Evolutionary conservation across 768 basidiomycete genomes (phyloP), one percentile per base, ranked within the genome.

Genomic region (Flagelloscypha sp.): DNA sequence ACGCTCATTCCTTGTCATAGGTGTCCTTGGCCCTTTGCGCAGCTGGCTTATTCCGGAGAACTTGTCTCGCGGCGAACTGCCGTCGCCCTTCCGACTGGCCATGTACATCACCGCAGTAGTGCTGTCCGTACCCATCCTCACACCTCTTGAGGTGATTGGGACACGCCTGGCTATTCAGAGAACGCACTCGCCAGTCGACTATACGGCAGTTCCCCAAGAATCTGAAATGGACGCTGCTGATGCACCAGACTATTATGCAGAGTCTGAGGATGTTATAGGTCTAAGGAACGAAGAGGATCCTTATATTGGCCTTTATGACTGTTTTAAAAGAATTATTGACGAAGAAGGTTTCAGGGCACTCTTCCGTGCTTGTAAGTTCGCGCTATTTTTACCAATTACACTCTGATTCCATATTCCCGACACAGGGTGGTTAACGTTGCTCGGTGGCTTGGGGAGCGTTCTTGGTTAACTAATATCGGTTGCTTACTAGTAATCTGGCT

Each of bases 191-290:
- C 76, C 79, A 11, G 61, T 76, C 5, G 83, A 81, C 37, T 84
- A 74, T 49, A 82, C 84, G 43, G 78, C 83, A 1, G 74, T 84
- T 20, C 61, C 75, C 3, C 82, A 85, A 49, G 84, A 88, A 46
- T 74, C 74, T 12, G 79, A 79, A 25, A 75, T 73, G 5, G 78
- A 82, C 46, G 62, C 60, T 3, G 72, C 84, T 38, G 71, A 74
- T 30, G 58, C 61, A 1, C 56, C 61, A 5, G 82, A 84, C 44
- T 89, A 76, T 46, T 65, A 74, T 17, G 82, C 79, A 11, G 56
- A 63, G 5, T 77, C 82, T 18, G 86, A 90, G 48, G 87, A 90
- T 45, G 87, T 90, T 12, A 86, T 90, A 43, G 85, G 84, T 8
- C 61, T 88, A 46, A 72, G 86, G 42, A 75, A 68, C 39, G 86